Evolutionary conservation across 768 basidiomycete species (phyloP).

Genomic region (Melanogaster broomeanus): DNA sequence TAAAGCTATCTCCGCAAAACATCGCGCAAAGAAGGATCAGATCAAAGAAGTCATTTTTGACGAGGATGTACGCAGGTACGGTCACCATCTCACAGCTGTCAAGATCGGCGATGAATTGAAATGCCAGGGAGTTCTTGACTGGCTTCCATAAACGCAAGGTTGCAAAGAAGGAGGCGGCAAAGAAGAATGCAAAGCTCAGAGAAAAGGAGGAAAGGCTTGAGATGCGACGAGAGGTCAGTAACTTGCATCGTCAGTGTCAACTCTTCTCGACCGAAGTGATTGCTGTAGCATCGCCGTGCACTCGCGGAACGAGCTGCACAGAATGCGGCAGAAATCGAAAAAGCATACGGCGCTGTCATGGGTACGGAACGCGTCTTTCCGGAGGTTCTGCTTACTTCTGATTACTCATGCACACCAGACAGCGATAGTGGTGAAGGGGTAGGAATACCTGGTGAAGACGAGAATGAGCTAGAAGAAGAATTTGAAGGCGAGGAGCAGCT

Average conservation of each 20-base stretch:
- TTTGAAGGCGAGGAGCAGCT: conserved; percentile 84
- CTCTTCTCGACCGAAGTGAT: conserved; percentile 17
- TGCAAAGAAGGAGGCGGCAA: conserved; percentile 76
- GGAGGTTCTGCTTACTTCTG: conserved; percentile 4
- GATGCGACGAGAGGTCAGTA: conserved; percentile 72
- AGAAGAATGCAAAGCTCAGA: conserved; percentile 69
- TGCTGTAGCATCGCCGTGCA: conserved; percentile 67
- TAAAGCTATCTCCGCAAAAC: conserved; percentile 65
- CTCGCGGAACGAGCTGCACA: conserved; percentile 75
- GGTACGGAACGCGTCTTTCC: conserved; percentile 34
- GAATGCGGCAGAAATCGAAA: conserved; percentile 79
- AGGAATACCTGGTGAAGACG: conserved; percentile 39
- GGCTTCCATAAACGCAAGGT: conserved; percentile 94
- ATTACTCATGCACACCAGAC: conserved; percentile 17
- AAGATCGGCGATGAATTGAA: not conserved
- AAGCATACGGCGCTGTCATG: conserved; percentile 59
- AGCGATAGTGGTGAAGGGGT: conserved; percentile 48
- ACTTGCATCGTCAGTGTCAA: not conserved
- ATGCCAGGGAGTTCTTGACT: conserved; percentile 79
- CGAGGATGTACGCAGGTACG: conserved; percentile 77
- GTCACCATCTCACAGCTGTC: conserved; percentile 19
- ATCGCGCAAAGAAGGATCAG: conserved; percentile 62
- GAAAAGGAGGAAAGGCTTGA: conserved; percentile 78
- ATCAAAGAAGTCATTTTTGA: conserved; percentile 85
- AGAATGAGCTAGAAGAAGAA: conserved; percentile 57